Evolutionary conservation across 352 stramenopile species (phyloP), one percentile per base, ranked within the genome.

Genomic region (Globisporangium acanthophoron): DNA sequence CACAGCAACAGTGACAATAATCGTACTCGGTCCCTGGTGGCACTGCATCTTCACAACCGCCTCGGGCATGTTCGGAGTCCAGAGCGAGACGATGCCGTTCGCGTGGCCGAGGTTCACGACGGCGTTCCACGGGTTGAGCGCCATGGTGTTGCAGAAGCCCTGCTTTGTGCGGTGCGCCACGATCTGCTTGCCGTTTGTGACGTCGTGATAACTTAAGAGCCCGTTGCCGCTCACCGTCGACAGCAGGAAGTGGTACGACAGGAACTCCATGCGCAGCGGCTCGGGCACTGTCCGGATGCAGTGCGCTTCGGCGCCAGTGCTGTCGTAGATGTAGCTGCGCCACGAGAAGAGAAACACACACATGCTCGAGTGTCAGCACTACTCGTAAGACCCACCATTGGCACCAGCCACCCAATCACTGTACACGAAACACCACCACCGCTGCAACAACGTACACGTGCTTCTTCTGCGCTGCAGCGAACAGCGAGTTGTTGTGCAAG

Each of bases 161-260:
- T 96, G 85, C 66, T 96, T 91, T 3, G 96, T 98, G 29, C 88
- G 78, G 70, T 98, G 96, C 56, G 92, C 78, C 6, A 83, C 87
- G 41, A 99, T 81, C 46, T 98, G 76, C 48, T 92, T 76, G 50
- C 97, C 96, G 20, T 96, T 98, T 9, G 90, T 98, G 20, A 97
- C 96, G 67, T 99, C 97, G 63, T 98, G 94, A 76, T 98, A 99
- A 63, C 90, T 97, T 16, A 99, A 74, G 52, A 93, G 52, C 33
- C 87, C 76, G 56, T 84, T 89, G 62, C 90, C 82, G 52, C 96
- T 97, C 49, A 99, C 80, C 40, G 87, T 96, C n/a, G 96, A 92
- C 46, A 99, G 85, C 64, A 99, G 62, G 68, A 99, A 99, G 74
- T 99, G 97, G 79, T 99, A 98, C 5, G 97, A 97, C 50, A 99